A percentile compares a stretch with the other conserved stretches of the same genome.
Conservation (phyloP, 495 filamentous ascomycete species). For the Margaritispora aquatica region DNA sequence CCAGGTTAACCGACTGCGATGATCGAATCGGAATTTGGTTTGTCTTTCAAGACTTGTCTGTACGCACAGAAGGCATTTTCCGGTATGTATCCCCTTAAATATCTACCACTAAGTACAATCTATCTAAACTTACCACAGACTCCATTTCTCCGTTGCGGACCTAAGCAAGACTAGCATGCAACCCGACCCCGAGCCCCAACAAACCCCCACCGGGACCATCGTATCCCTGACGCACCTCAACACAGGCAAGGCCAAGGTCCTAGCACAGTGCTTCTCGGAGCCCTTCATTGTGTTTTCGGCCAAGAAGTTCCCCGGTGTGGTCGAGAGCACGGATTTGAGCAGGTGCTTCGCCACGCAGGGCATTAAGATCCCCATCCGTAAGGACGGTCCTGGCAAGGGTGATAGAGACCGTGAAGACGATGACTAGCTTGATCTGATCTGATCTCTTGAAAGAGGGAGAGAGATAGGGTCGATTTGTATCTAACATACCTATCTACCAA, state of each 20-base stretch:
- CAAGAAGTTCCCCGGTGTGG: conserved; percentile 97
- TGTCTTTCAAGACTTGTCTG: conserved; percentile 90
- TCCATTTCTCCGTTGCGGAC: conserved; percentile 45
- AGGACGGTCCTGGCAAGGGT: conserved; percentile 50
- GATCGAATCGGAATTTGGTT: conserved; percentile 95
- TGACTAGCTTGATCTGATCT: conserved; percentile 8
- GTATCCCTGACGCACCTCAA: conserved; percentile 43
- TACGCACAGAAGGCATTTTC: conserved; percentile 86
- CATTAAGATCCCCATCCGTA: conserved; percentile 93
- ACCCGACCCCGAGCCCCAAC: conserved; percentile 12
- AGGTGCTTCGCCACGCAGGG: conserved; percentile 92
- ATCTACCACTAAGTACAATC: background rate
- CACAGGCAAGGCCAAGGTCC: conserved; percentile 71
- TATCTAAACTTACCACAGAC: conserved; percentile 22
- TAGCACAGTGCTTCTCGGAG: conserved; percentile 84
- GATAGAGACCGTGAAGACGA: conserved; percentile 18
- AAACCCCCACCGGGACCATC: background rate
- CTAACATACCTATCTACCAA: too few species aligned
- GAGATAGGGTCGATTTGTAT: background rate
- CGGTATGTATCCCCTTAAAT: conserved; percentile 50
- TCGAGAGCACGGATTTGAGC: conserved; percentile 88
- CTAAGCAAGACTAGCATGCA: conserved; percentile 20
- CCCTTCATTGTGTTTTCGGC: conserved; percentile 91
- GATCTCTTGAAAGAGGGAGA: background rate
- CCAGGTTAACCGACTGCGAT: conserved; percentile 73